Percentiles rank a stretch among this genome's conserved stretches.
phyloP scores from a whole-genome alignment of 2,329 filamentous ascomycete genomes.

The Hymenoscyphus albidus region DNA sequence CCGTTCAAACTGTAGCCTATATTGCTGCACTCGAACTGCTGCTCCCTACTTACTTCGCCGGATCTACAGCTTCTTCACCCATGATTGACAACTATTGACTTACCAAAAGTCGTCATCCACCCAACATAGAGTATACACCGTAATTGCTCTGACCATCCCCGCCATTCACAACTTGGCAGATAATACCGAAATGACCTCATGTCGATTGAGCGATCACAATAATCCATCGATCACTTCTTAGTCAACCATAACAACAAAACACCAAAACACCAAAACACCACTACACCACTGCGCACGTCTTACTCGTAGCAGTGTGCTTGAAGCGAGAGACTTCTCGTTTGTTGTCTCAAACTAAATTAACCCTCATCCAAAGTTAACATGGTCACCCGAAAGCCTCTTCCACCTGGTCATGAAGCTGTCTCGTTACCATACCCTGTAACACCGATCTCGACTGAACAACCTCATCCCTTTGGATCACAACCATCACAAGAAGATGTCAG shows the following conservation, averaged over 20 bases:
- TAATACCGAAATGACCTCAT: neutral
- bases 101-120: neutral
- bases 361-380: conserved; percentile 17
- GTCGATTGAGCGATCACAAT: neutral
- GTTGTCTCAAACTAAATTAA: neutral
- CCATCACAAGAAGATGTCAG: conserved; percentile 18
- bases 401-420: conserved; percentile 12
- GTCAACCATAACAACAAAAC: neutral
- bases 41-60: neutral
- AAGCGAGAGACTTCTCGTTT: neutral
- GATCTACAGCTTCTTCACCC: neutral
- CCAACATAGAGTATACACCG: neutral
- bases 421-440: conserved; percentile 28
- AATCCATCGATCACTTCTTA: neutral
- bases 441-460: conserved; percentile 17
- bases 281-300: neutral
- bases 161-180: neutral
- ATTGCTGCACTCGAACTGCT: neutral
- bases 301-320: neutral
- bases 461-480: conserved; percentile 18
- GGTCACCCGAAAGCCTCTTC: conserved; percentile 33
- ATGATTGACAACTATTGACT: neutral
- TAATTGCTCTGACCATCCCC: neutral
- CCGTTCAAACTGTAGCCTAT: neutral
- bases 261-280: neutral